phyloP scores from a whole-genome alignment of 1,284 basidiomycete species.

The Stereum hirsutum region DNA sequence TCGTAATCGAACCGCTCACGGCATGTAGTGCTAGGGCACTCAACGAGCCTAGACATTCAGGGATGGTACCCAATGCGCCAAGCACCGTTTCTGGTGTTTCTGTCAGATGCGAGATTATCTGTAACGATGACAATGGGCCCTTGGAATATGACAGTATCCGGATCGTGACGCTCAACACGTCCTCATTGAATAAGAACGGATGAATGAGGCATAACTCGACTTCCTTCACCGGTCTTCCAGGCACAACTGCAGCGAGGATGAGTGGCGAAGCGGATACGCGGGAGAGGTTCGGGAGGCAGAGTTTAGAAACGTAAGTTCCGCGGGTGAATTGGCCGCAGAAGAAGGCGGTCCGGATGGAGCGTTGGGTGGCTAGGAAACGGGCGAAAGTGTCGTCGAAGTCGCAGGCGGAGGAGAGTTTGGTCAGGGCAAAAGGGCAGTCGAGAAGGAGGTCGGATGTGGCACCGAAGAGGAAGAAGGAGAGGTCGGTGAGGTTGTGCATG shows the following conservation, averaged over 20 bases:
- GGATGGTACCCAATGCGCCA: conserved; percentile 13
- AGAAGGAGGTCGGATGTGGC: conserved; percentile 12
- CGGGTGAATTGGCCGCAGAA: conserved; percentile 15
- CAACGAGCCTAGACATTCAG: conserved; percentile 12
- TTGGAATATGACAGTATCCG: conserved; percentile 14
- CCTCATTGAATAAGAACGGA: conserved; percentile 15
- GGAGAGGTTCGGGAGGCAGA: conserved; percentile 13
- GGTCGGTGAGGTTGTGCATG: conserved; percentile 13
- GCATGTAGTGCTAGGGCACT: conserved; percentile 15
- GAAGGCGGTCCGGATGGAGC: conserved; percentile 11
- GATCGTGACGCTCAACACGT: conserved; percentile 14
- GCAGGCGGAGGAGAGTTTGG: conserved; percentile 16
- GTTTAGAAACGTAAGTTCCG: conserved; percentile 7
- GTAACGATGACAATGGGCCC: conserved; percentile 13
- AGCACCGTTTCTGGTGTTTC: conserved; percentile 11
- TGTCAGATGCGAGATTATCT: conserved; percentile 15
- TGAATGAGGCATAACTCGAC: conserved; percentile 18
- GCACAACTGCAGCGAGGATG: conserved; percentile 16
- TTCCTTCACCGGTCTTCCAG: conserved; percentile 13
- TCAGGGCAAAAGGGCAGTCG: conserved; percentile 15
- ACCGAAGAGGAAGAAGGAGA: conserved; percentile 16
- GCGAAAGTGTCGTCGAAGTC: conserved; percentile 14
- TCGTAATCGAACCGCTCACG: conserved; percentile 15
- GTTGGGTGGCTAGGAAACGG: conserved; percentile 14
- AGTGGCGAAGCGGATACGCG: conserved; percentile 17